phyloP scores from a whole-genome alignment of 2,329 filamentous ascomycete species.

The Aspergillus fijiensis region DNA sequence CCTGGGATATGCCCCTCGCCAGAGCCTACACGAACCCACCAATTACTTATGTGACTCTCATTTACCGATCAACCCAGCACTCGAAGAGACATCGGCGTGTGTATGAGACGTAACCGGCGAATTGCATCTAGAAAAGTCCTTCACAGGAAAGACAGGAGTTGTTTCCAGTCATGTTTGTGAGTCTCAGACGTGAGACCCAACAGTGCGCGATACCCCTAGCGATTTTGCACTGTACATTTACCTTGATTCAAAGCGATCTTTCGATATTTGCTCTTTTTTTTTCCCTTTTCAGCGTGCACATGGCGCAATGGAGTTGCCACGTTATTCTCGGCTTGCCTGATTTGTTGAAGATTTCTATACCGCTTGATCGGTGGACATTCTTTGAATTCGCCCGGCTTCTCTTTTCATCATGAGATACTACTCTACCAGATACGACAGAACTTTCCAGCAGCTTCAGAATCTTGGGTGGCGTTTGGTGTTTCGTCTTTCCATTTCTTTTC shows the following conservation, averaged over 20 bases:
- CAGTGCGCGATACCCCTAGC: slow-evolving; percentile 28
- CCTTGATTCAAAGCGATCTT: slow-evolving; percentile 10
- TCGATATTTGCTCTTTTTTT: neutral
- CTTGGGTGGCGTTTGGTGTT: slow-evolving; percentile 14
- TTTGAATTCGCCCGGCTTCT: neutral
- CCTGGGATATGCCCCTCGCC: slow-evolving; percentile 9
- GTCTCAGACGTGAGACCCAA: neutral
- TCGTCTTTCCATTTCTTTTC: slow-evolving; percentile 11
- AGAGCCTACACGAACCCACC: slow-evolving; percentile 11
- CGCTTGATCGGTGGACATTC: slow-evolving; percentile 9
- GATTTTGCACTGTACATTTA: slow-evolving; percentile 26
- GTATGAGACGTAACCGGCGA: slow-evolving; percentile 13
- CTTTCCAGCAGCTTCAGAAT: neutral
- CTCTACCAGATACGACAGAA: slow-evolving; percentile 1
- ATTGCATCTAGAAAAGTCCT: neutral
- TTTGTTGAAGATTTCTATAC: slow-evolving; percentile 12
- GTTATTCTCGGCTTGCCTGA: slow-evolving; percentile 11
- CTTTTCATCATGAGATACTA: neutral
- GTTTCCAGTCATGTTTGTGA: slow-evolving; percentile 1
- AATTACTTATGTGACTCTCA: slow-evolving; percentile 24
- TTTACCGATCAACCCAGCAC: slow-evolving; percentile 33
- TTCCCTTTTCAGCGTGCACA: slow-evolving; percentile 17
- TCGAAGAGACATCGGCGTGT: slow-evolving; percentile 14
- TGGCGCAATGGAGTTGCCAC: slow-evolving; percentile 29
- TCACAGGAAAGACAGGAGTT: neutral